These are phyloP conservation scores for Alisma plantagoaquatica DNA, from an alignment of 106 monocot genomes.

Conservation along the genomic window DNA sequence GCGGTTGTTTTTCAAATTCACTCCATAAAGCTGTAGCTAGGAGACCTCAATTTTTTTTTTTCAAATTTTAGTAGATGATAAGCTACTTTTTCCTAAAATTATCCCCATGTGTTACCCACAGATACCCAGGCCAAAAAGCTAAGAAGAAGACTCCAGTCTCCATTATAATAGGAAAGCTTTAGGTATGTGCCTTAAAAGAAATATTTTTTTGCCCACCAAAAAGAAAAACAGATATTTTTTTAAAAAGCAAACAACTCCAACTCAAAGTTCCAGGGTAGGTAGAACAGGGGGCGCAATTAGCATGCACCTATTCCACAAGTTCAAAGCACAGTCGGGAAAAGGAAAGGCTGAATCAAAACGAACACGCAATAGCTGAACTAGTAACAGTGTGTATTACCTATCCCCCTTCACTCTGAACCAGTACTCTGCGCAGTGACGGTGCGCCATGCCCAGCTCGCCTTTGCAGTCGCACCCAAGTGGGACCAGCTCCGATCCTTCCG, in stretches of 20 bases:
- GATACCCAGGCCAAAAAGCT: no score
- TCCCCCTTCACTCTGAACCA: conserved; percentile 22
- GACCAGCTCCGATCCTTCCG: conserved; percentile 17
- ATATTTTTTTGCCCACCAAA: neutral
- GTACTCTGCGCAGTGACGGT: conserved; percentile 25
- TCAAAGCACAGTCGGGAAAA: neutral
- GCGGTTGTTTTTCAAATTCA: no score
- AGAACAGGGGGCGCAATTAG: neutral
- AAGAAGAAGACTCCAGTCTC: no score
- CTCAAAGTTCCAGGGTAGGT: neutral
- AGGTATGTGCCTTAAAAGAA: no score
- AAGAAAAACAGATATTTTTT: neutral
- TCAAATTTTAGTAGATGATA: no score
- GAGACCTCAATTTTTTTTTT: no score
- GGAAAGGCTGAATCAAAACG: neutral
- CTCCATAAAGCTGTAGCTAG: no score
- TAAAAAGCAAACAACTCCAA: neutral
- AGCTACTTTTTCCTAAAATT: no score
- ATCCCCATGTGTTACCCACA: no score
- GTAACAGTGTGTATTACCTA: conserved; percentile 6
- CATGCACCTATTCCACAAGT: neutral
- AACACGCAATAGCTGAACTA: neutral
- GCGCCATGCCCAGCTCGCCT: conserved; percentile 14
- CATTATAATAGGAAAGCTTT: no score
- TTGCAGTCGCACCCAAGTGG: conserved; percentile 23